Conservation (phyloP, 2,329 filamentous ascomycete species). For the Fusarium ramigenum region DNA sequence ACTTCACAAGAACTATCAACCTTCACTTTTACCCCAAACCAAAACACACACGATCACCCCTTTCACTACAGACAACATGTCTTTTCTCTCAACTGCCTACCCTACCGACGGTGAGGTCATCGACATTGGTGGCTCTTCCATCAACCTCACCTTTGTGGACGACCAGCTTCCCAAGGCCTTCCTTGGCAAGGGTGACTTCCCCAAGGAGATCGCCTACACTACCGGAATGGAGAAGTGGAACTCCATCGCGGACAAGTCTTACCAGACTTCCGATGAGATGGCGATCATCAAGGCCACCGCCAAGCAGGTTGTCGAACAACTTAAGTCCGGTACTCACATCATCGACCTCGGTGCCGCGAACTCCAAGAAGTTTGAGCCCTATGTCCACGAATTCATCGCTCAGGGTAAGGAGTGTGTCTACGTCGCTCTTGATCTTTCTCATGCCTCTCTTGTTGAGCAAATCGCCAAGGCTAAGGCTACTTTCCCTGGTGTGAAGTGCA, state of each 20-base stretch:
- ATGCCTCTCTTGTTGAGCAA: conserved; percentile 21
- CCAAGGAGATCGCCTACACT: conserved; percentile 42
- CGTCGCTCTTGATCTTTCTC: conserved; percentile 30
- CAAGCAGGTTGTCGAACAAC: conserved; percentile 15
- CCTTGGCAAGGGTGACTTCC: conserved; percentile 30
- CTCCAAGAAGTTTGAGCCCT: conserved; percentile 36
- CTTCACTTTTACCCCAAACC: neutral
- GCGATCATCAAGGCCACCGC: conserved; percentile 33
- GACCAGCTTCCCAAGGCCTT: conserved; percentile 33
- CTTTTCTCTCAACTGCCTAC: neutral
- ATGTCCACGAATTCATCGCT: conserved; percentile 25
- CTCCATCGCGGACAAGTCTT: conserved; percentile 17
- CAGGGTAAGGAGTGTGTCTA: conserved; percentile 37
- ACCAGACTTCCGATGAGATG: conserved; percentile 36
- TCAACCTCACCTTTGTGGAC: conserved; percentile 15
- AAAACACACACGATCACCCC: neutral
- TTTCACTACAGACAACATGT: neutral
- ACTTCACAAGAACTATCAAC: neutral
- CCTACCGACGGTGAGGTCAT: neutral
- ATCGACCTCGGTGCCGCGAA: conserved; percentile 38
- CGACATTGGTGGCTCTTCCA: conserved; percentile 34
- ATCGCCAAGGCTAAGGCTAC: conserved; percentile 22
- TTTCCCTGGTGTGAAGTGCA: conserved; percentile 24
- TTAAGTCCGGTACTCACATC: conserved; percentile 28
- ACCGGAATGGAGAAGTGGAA: conserved; percentile 34